Evolutionary conservation across 2,329 filamentous ascomycete genomes (phyloP).

Genomic region (Botrytis hyacinthi): DNA sequence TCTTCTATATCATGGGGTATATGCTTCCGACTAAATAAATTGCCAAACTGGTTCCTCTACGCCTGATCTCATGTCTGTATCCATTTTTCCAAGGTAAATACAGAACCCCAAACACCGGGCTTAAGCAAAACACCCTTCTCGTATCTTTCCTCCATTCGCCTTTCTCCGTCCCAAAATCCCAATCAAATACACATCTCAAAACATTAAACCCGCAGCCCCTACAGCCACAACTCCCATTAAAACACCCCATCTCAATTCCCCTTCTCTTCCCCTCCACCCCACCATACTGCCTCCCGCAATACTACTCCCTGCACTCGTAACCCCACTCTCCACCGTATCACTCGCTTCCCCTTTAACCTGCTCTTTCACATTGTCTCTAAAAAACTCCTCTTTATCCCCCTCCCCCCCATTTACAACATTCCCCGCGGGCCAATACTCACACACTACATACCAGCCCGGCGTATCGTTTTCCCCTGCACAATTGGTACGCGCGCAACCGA

Average conservation of each 20-base stretch:
- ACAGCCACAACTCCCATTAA: neutral
- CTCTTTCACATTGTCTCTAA: constrained; percentile 39
- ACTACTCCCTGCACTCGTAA: neutral
- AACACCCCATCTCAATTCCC: neutral
- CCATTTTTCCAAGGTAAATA: neutral
- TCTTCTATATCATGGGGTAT: neutral
- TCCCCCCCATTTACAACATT: constrained; percentile 49
- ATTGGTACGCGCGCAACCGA: constrained; percentile 52
- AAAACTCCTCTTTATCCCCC: constrained; percentile 50
- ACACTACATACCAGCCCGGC: constrained; percentile 64
- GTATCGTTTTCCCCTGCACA: constrained; percentile 43
- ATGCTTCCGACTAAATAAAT: neutral
- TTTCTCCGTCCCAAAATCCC: neutral
- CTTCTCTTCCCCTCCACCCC: neutral
- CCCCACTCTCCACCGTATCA: constrained; percentile 33
- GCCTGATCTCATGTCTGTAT: neutral
- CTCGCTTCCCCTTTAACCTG: constrained; percentile 27
- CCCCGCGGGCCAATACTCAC: constrained; percentile 67
- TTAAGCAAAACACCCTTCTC: neutral
- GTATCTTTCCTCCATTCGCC: neutral
- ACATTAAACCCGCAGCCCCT: neutral
- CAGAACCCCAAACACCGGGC: neutral
- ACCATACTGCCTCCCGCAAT: neutral
- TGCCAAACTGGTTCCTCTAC: neutral
- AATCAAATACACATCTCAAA: neutral